Base-by-base conservation (phyloP, 305 asterid species). In the Petunia hybrid region DNA sequence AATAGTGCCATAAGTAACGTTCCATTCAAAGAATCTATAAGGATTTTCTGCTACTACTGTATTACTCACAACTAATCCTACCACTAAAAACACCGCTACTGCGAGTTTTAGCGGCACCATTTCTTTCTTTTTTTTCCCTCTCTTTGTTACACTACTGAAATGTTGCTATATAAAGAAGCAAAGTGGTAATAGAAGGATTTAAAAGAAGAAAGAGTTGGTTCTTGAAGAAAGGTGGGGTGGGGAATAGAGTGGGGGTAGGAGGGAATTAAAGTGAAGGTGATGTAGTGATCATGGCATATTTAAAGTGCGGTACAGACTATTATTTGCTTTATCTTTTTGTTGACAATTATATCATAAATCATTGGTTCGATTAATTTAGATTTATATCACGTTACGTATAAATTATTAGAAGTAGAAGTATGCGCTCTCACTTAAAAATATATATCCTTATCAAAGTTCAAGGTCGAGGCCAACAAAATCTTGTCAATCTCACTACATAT, bases 11-110 rank as follows among this genome's bases (percentile, higher is more conserved):
- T 93, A 95, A 48, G 98, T 90, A 31, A 95, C 89, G 61, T 95
- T 95, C 99, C 99, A 95, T 0, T 75, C 57, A 80, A 88, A 95
- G 89, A 88, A 93, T 86, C 90, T 88, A 88, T 95, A 95, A 0
- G 99, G 99, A 61, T 87, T 87, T 0, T 95, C 99, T 0, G 98
- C 98, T 1, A 78, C 86, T 22, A 67, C 95, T 62, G 84, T 77
- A 82, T 93, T 92, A 6, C 90, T 73, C 1, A 85, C 60, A 3
- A 85, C 45, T 7, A 79, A 9, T 7, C 12, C 55, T 41, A 56
- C 14, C 4, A 75, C 62, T 35, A 81, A 16, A 22, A 48, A 77
- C 51, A 90, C 78, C 66, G 84, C 16, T 31, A 86, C 79, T 85
- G 90, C 95, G 74, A 88, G 22, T 74, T 78, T 92, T 1, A 89